phyloP scores from a whole-genome alignment of 2,329 filamentous ascomycete genomes.

The Colletotrichum endophyticum region DNA sequence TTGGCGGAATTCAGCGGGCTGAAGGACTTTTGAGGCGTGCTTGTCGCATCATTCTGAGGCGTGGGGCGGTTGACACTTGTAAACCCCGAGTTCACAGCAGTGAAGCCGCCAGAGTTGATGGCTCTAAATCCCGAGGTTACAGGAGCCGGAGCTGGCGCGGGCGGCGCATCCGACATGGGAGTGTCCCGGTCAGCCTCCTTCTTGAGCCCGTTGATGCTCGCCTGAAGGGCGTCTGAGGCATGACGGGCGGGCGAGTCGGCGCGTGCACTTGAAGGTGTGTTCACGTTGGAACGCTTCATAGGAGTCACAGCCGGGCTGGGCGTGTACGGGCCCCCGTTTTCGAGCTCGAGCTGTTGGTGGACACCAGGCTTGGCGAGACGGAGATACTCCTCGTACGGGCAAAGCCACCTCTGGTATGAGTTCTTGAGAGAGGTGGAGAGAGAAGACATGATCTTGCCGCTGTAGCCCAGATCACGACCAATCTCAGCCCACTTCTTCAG shows the following conservation, averaged over 20 bases:
- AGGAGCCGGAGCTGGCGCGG: conserved; percentile 41
- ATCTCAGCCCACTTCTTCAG: conserved; percentile 99
- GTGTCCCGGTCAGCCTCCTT: conserved; percentile 53
- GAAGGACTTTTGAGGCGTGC: conserved; percentile 63
- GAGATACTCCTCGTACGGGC: conserved; percentile 95
- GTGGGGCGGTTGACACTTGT: conserved; percentile 67
- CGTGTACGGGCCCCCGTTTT: conserved; percentile 91
- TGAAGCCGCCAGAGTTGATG: conserved; percentile 68
- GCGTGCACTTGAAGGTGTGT: conserved; percentile 62
- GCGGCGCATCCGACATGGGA: conserved; percentile 50
- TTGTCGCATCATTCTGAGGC: conserved; percentile 51
- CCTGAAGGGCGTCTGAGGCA: conserved; percentile 58
- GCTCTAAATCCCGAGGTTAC: conserved; percentile 64
- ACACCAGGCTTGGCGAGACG: conserved; percentile 90
- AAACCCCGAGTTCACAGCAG: conserved; percentile 74
- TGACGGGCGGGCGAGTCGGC: conserved; percentile 71
- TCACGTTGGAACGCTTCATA: conserved; percentile 67
- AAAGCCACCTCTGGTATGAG: conserved; percentile 95
- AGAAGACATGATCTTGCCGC: conserved; percentile 99
- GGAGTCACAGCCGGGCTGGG: conserved; percentile 74
- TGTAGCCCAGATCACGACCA: conserved; percentile 93
- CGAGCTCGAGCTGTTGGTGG: conserved; percentile 92
- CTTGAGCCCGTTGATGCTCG: conserved; percentile 49
- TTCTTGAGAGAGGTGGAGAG: conserved; percentile 97
- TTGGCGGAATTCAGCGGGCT: conserved; percentile 69